Conservation (phyloP, 2,329 filamentous ascomycete species). For the Aureobasidium uvarum region DNA sequence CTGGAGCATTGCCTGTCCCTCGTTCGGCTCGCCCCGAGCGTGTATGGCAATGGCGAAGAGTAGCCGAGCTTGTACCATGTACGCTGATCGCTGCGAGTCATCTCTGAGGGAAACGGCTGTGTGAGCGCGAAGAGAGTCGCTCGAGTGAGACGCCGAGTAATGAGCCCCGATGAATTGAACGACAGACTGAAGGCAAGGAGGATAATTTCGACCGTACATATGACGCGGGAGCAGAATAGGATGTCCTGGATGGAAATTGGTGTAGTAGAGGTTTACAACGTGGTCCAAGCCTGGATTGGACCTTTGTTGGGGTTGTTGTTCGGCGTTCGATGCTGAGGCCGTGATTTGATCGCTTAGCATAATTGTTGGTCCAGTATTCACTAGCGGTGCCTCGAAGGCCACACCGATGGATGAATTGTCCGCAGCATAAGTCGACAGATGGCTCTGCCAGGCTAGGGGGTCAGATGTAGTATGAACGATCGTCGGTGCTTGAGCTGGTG, state of each 20-base stretch:
- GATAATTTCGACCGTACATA: conserved; percentile 44
- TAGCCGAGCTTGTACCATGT: conserved; percentile 72
- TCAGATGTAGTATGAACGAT: conserved; percentile 45
- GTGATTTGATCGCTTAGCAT: background rate
- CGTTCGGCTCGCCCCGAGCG: conserved; percentile 68
- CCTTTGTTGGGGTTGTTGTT: background rate
- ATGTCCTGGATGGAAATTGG: conserved; percentile 56
- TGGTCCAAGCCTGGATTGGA: conserved; percentile 37
- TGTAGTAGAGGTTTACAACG: conserved; percentile 55
- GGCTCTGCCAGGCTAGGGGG: conserved; percentile 57
- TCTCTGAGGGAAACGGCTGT: conserved; percentile 49
- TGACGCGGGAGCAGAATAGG: conserved; percentile 55
- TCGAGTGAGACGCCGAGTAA: conserved; percentile 49
- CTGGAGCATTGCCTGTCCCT: conserved; percentile 64
- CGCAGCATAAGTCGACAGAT: conserved; percentile 41
- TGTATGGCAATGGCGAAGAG: conserved; percentile 76
- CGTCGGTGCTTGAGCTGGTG: conserved; percentile 47
- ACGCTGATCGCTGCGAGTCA: conserved; percentile 40
- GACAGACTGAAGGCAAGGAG: conserved; percentile 52
- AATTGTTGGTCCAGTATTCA: background rate
- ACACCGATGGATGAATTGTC: background rate
- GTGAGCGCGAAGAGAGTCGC: conserved; percentile 46
- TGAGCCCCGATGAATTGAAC: conserved; percentile 58
- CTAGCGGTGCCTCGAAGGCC: background rate
- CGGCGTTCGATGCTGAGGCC: background rate